These are phyloP conservation scores for Neofusicoccum parvum DNA, from an alignment of 2,329 filamentous ascomycete genomes.

Conservation along the genomic window DNA sequence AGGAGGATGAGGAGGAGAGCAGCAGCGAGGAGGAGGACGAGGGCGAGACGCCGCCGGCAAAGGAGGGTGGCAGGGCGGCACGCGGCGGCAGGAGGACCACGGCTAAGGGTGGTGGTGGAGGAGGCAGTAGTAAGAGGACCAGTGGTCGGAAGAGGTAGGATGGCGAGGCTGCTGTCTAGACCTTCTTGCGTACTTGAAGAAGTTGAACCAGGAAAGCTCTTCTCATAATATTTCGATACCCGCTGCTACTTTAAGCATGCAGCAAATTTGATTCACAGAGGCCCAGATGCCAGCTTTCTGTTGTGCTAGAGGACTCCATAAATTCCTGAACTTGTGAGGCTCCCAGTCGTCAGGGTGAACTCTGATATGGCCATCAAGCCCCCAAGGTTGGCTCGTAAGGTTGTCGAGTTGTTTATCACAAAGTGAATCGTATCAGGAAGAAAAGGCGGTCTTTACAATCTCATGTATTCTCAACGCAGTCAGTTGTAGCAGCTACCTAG, in stretches of 20 bases:
- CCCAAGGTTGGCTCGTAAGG: too few relatives aligned
- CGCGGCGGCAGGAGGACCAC: not conserved
- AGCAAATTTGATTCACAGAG: too few relatives aligned
- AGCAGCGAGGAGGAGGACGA: constrained; percentile 29
- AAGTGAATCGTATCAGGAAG: not conserved
- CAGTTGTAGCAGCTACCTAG: not conserved
- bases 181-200: not conserved
- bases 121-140: not conserved
- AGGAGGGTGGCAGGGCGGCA: constrained; percentile 1
- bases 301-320: too few relatives aligned
- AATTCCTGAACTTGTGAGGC: too few relatives aligned
- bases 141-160: constrained; percentile 5
- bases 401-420: not conserved
- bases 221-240: too few relatives aligned
- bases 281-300: too few relatives aligned
- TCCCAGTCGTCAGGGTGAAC: too few relatives aligned
- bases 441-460: not conserved
- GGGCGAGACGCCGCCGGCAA: constrained; percentile 22
- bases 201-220: too few relatives aligned
- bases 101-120: not conserved
- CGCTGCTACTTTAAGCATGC: too few relatives aligned
- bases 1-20: constrained; percentile 27
- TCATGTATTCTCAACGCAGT: not conserved
- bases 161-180: not conserved
- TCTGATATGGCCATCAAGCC: too few relatives aligned